These are phyloP conservation scores for Solanum chiquidenum DNA, from an alignment of 257 asterid genomes.

Conservation along the genomic window DNA sequence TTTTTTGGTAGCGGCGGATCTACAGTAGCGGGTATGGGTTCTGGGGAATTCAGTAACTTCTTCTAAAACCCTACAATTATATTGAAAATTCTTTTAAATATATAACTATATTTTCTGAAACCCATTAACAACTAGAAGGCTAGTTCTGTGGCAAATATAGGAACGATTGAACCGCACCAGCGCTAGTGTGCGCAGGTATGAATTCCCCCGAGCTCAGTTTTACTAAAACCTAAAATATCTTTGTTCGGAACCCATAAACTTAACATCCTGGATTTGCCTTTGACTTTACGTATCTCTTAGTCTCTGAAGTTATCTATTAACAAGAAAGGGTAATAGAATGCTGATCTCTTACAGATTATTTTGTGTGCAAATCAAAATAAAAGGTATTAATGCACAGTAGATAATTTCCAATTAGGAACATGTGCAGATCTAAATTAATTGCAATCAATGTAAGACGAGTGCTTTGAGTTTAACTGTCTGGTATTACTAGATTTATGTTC, in stretches of 20 bases:
- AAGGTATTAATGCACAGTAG: neutral
- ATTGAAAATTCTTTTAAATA: neutral
- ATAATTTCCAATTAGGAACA: neutral
- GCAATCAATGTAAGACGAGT: neutral
- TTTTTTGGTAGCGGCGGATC: neutral
- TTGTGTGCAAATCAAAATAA: neutral
- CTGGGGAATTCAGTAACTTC: neutral
- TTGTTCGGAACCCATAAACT: neutral
- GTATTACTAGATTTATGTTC: neutral
- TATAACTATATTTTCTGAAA: neutral
- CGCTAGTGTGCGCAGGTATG: neutral
- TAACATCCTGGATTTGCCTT: neutral
- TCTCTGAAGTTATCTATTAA: neutral
- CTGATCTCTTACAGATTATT: neutral
- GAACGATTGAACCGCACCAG: neutral
- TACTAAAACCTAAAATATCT: neutral
- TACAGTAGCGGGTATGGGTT: neutral
- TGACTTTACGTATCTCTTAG: neutral
- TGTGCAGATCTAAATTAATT: neutral
- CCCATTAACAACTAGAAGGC: neutral
- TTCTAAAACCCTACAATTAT: neutral
- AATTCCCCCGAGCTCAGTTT: neutral
- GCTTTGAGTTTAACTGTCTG: neutral
- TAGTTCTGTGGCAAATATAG: neutral
- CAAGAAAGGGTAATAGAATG: neutral